A percentile compares a stretch with the other conserved stretches of the same genome.
Conservation (phyloP, 2,329 filamentous ascomycete species). For the Colletotrichum aenigma region DNA sequence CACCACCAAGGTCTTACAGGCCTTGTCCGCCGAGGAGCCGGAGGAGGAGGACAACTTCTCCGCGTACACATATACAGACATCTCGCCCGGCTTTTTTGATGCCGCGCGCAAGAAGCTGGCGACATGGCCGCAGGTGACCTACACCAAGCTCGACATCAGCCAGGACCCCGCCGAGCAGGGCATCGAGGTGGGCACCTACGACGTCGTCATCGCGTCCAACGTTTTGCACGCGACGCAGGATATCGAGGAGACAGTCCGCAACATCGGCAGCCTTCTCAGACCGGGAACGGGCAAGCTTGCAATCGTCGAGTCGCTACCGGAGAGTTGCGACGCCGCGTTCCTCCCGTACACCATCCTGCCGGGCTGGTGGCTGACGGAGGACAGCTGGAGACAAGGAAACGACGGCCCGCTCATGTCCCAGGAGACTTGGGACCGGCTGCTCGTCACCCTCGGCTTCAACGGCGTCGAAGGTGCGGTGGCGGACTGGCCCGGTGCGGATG, state of each 20-base stretch:
- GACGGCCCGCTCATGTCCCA: constrained; percentile 26
- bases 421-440: constrained; percentile 22
- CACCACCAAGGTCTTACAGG: constrained; percentile 36
- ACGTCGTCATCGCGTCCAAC: constrained; percentile 37
- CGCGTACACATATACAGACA: constrained; percentile 49
- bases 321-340: background rate
- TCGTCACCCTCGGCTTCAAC: background rate
- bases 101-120: background rate
- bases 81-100: constrained; percentile 44
- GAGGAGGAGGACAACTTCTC: background rate
- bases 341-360: constrained; percentile 26
- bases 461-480: background rate
- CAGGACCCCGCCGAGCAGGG: constrained; percentile 33
- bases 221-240: constrained; percentile 32
- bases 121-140: constrained; percentile 28
- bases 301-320: background rate
- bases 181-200: constrained; percentile 32
- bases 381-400: background rate
- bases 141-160: constrained; percentile 32
- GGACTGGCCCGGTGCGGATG: background rate
- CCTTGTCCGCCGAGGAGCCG: constrained; percentile 23
- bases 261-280: constrained; percentile 25
- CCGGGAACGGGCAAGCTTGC: constrained; percentile 29
- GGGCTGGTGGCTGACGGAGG: constrained; percentile 38
- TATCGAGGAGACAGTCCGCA: constrained; percentile 22